phyloP scores from a whole-genome alignment of 129 eudicot genomes.

The Gnaphalium uliginosum region DNA sequence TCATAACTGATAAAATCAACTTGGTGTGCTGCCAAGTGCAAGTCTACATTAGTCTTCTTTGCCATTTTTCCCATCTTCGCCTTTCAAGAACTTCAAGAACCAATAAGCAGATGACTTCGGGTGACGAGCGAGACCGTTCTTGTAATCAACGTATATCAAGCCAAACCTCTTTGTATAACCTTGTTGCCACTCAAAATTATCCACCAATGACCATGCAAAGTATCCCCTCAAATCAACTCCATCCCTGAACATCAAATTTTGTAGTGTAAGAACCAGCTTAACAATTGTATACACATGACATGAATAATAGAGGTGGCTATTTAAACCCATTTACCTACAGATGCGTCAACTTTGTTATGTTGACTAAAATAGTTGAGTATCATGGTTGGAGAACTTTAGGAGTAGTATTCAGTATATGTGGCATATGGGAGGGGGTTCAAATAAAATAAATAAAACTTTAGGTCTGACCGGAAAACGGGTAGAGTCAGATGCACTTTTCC shows the following conservation, averaged over 20 bases:
- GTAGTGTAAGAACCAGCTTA: not conserved
- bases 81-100: slow-evolving; percentile 60
- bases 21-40: not conserved
- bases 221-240: slow-evolving; percentile 69
- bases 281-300: not conserved
- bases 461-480: not conserved
- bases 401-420: not conserved
- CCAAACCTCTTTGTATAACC: slow-evolving; percentile 83
- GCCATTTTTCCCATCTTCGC: slow-evolving; percentile 51
- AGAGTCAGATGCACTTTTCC: not conserved
- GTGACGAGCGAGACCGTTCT: slow-evolving; percentile 57
- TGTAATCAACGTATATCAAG: slow-evolving; percentile 62
- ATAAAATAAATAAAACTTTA: not conserved
- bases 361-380: not conserved
- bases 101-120: slow-evolving; percentile 73
- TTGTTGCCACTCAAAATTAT: slow-evolving; percentile 78
- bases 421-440: not conserved
- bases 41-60: slow-evolving; percentile 41
- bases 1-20: slow-evolving; percentile 4
- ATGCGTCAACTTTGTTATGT: not conserved
- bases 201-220: slow-evolving; percentile 86
- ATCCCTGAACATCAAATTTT: slow-evolving; percentile 44
- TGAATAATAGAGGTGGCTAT: not conserved
- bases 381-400: not conserved
- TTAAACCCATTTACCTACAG: not conserved